Evolutionary conservation across 1,284 basidiomycete genomes (phyloP), one percentile per base, ranked within the genome.

Genomic region (Melampsora americana): DNA sequence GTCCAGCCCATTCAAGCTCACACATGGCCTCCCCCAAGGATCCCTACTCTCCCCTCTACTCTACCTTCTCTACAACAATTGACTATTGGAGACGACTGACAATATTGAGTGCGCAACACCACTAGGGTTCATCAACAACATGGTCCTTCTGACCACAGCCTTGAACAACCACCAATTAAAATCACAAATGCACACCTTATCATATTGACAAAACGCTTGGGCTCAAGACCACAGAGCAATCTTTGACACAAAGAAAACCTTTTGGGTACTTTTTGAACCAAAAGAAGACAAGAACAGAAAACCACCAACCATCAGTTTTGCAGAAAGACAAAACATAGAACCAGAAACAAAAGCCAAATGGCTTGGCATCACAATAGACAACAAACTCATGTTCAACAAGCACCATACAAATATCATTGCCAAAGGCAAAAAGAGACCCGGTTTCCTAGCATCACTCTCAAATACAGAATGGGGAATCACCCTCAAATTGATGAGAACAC

Each of bases 11-110:
- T 69, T 59, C 30, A 4, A 18, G 5, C n/a, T 69, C 5, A 26
- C 50, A 11, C n/a, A 69, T 42, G 68, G 68, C 32, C 56, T 60
- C 14, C 68, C 68, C 18, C 68, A 69, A 69, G 50, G 68, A 2
- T 69, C 68, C 18, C 68, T 50, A 2, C 68, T 69, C n/a, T 69
- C 35, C 14, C 44, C 42, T 1, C 32, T 28, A 23, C 39, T 60
- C 1, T 69, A 69, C 26, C n/a, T 60, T 20, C 14, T 69, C 6
- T 60, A 69, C 32, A 69, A 69, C 56, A 30, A 23, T 42, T 26
- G n/a, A 11, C 50, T 69, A 1, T 9, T 35, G 9, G 35, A 23
- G 11, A 16, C 20, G 1, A 11, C 39, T n/a, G n/a, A 26, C 56
- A 14, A 50, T 1, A 9, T 30, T 18, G 32, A 59, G 35, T 18